Percentiles rank a stretch among this genome's conserved stretches.
These are phyloP conservation scores for Berkeleyomyces basicola DNA, from an alignment of 2,329 filamentous ascomycete species.

Conservation along the genomic window DNA sequence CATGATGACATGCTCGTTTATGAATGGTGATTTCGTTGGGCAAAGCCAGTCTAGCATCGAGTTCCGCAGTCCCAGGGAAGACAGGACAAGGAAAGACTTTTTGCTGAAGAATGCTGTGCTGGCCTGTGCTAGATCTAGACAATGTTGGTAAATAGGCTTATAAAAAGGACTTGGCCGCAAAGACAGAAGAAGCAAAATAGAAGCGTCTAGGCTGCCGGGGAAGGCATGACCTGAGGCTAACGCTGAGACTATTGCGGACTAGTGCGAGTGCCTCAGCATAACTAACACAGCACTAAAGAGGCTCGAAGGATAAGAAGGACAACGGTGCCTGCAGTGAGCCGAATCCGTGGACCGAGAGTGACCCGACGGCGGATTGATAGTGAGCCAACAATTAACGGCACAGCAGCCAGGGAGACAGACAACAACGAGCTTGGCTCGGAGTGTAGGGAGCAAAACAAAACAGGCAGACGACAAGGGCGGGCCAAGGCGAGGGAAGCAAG, in stretches of 20 bases:
- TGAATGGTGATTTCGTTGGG: no score
- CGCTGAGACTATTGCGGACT: not conserved
- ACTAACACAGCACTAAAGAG: not conserved
- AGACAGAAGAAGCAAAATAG: conserved; percentile 1
- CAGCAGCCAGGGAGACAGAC: not conserved
- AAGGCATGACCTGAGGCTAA: not conserved
- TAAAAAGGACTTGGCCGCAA: not conserved
- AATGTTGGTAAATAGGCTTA: not conserved
- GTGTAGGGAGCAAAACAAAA: not conserved
- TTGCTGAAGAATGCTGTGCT: no score
- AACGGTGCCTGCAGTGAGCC: not conserved
- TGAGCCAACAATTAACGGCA: no score
- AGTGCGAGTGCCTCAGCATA: not conserved
- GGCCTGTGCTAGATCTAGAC: no score
- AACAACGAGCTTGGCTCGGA: not conserved
- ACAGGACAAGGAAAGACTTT: no score
- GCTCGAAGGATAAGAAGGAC: not conserved
- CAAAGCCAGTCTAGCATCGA: no score
- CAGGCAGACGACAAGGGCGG: not conserved
- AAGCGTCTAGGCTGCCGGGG: not conserved
- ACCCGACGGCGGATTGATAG: no score
- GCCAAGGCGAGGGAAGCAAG: no score
- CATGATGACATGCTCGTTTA: no score
- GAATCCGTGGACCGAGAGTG: no score
- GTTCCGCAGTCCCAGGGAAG: no score